These are phyloP conservation scores for Wickerhamiella musiphila DNA, from an alignment of 805 yeast species.

Conservation along the genomic window DNA sequence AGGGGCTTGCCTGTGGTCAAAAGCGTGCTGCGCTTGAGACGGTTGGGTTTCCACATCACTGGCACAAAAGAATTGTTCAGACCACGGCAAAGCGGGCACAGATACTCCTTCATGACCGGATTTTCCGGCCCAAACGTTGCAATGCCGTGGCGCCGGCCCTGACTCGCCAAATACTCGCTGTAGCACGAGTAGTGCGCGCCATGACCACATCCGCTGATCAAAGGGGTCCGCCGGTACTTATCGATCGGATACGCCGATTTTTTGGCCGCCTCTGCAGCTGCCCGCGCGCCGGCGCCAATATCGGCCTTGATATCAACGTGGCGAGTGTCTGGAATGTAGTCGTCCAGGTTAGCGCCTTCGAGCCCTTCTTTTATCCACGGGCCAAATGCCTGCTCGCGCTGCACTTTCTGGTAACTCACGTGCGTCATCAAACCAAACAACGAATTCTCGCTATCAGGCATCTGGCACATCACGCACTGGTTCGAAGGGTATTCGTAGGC, in stretches of 20 bases:
- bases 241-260: slow-evolving; percentile 28
- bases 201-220: slow-evolving; percentile 76
- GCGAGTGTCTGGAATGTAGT: slow-evolving; percentile 20
- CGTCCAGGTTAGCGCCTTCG: background rate
- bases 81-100: slow-evolving; percentile 85
- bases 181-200: slow-evolving; percentile 80
- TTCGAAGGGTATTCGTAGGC: slow-evolving; percentile 56
- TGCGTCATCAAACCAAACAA: slow-evolving; percentile 62
- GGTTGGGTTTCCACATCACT: slow-evolving; percentile 38
- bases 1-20: no score
- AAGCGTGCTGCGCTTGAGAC: slow-evolving; percentile 4
- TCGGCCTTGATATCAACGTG: slow-evolving; percentile 11
- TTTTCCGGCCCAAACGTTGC: slow-evolving; percentile 73
- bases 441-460: slow-evolving; percentile 46
- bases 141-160: slow-evolving; percentile 21
- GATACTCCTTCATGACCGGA: slow-evolving; percentile 47
- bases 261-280: background rate
- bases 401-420: slow-evolving; percentile 21
- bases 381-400: slow-evolving; percentile 1
- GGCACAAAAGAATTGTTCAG: slow-evolving; percentile 76
- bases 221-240: slow-evolving; percentile 13
- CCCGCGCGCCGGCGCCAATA: slow-evolving; percentile 26
- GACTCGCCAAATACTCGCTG: slow-evolving; percentile 33
- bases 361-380: slow-evolving; percentile 4
- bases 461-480: slow-evolving; percentile 69